Evolutionary conservation across 306 rosid species (phyloP), one percentile per base, ranked within the genome.

Genomic region (Pterocarpus macrocarpus): DNA sequence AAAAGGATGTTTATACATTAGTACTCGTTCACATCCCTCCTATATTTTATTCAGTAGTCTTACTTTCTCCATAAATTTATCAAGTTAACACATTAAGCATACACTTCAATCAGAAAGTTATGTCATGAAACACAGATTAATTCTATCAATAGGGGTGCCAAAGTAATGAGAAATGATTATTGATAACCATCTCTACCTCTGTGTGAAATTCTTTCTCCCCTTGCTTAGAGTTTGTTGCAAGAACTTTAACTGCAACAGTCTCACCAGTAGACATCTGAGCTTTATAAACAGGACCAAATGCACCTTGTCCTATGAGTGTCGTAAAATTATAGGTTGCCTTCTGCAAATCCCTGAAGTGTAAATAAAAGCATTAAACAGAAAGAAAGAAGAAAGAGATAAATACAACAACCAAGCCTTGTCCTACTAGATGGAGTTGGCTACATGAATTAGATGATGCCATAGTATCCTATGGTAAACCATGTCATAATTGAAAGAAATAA

Each of bases 191-290:
- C 53, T 59, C 56, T 85, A 95, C 99, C 99, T 96, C 99, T 8
- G 99, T 89, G 71, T 93, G 98, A 76, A 93, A 96, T 87, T 96
- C 99, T 80, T 87, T 96, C 81, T 92, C 99, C 76, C 99, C 99
- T 86, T 96, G 99, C 89, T 90, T 96, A 78, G 99, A 96, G 87
- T 96, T 88, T 62, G 91, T 90, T 56, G 97, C 99, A 75, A 96
- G 99, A 75, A 96, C 97, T 88, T 96, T 96, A 57, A 96, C 97
- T 17, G 99, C 99, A 80, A 96, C 92, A 8, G 88, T 90, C 83
- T 93, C 99, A 0, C 98, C 98, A 1, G 97, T 92, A 15, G 88
- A 87, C 98, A 96, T 93, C 71, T 93, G 98, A 86, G 99, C 99
- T 85, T 81, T 96, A 85, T 92, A 96, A 81, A 96, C 99, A 77